Evolutionary conservation across 805 yeast species (phyloP).

Genomic region (Starmerella cellae): DNA sequence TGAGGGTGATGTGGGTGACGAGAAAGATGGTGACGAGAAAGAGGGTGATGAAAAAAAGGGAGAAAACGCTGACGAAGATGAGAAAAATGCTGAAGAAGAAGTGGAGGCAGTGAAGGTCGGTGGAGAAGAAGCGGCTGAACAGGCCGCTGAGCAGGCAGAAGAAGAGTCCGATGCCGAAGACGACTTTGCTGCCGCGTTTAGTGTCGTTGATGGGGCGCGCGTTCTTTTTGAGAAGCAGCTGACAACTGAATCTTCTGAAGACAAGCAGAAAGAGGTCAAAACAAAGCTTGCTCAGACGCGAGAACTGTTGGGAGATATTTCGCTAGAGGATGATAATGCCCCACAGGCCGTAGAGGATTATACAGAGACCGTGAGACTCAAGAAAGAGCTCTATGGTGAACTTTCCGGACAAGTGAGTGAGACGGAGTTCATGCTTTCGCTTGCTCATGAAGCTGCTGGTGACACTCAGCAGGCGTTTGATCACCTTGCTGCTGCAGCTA

Average conservation of each 20-base stretch:
- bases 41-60: conserved; percentile 24
- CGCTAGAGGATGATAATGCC: conserved; percentile 74
- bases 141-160: conserved; percentile 8
- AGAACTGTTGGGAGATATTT: conserved; percentile 76
- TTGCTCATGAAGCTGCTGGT: conserved; percentile 59
- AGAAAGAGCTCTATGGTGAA: conserved; percentile 40
- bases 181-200: conserved; percentile 68
- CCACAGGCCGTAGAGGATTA: conserved; percentile 64
- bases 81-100: background rate
- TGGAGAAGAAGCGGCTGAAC: conserved; percentile 24
- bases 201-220: conserved; percentile 62
- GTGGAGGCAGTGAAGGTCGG: background rate
- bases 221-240: conserved; percentile 40
- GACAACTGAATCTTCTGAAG: conserved; percentile 28
- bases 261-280: background rate
- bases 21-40: conserved; percentile 4
- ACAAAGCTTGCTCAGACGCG: conserved; percentile 57
- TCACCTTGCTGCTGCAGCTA: conserved; percentile 32
- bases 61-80: conserved; percentile 6
- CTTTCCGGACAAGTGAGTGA: conserved; percentile 53
- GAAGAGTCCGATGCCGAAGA: conserved; percentile 35
- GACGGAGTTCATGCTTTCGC: conserved; percentile 64
- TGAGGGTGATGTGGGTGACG: conserved; percentile 24
- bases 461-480: conserved; percentile 43
- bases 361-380: conserved; percentile 40